phyloP scores from a whole-genome alignment of 75 land plant species.

The Cupressus sempervirens region DNA sequence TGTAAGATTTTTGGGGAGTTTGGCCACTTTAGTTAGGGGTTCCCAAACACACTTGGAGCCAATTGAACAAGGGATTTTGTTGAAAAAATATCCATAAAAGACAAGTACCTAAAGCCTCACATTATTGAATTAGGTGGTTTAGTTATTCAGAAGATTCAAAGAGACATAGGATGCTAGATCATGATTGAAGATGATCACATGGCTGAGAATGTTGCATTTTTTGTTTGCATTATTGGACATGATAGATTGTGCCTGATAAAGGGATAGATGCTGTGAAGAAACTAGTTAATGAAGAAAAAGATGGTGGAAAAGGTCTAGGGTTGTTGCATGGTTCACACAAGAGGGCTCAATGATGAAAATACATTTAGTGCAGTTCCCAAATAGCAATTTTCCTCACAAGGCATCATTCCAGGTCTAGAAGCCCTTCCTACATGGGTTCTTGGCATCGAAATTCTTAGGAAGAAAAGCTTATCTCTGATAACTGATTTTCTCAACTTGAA shows the following conservation, averaged over 20 bases:
- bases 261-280: slow-evolving; percentile 88
- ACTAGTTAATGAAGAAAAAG: slow-evolving; percentile 66
- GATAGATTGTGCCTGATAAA: slow-evolving; percentile 71
- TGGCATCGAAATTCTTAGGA: slow-evolving; percentile 34
- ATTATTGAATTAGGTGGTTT: slow-evolving; percentile 55
- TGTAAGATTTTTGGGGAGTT: no score
- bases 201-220: slow-evolving; percentile 62
- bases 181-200: slow-evolving; percentile 50
- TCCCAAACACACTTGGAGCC: slow-evolving; percentile 46
- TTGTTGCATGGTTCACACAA: slow-evolving; percentile 26
- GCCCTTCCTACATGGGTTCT: slow-evolving; percentile 24
- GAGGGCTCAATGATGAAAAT: slow-evolving; percentile 43
- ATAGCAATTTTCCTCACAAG: slow-evolving; percentile 51
- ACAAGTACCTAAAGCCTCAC: slow-evolving; percentile 45
- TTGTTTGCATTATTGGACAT: slow-evolving; percentile 75
- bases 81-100: slow-evolving; percentile 40
- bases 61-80: slow-evolving; percentile 39
- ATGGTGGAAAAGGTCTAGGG: slow-evolving; percentile 43
- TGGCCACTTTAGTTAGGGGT: no score
- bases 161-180: slow-evolving; percentile 81
- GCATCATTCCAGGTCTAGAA: slow-evolving; percentile 49
- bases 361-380: slow-evolving; percentile 35
- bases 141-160: slow-evolving; percentile 75
- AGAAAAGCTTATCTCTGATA: slow-evolving; percentile 53
- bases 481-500: slow-evolving; percentile 49